Evolutionary conservation across 176 grass and related monocot genomes (phyloP).

Genomic region (Tillandsia leiboldiana): DNA sequence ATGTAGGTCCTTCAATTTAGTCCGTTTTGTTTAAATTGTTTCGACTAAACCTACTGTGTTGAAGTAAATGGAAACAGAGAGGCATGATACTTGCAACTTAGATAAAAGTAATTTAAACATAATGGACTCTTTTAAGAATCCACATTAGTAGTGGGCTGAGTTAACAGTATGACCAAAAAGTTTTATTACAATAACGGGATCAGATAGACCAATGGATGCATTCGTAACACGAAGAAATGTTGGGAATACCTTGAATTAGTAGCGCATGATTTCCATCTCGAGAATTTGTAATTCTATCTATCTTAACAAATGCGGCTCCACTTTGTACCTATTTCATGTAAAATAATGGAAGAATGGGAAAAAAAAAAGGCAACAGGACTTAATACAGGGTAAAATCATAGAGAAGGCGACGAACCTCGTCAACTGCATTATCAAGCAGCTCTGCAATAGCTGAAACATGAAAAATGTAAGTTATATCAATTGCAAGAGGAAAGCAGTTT

Average conservation of each 20-base stretch:
- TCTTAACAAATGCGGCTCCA: conserved; percentile 49
- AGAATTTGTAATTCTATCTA: conserved; percentile 46
- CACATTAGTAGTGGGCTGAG: background rate
- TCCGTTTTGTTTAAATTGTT: too few species aligned
- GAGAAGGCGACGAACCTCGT: conserved; percentile 28
- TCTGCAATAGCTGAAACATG: conserved; percentile 43
- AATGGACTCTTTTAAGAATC: conserved; percentile 1
- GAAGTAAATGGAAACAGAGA: too few species aligned
- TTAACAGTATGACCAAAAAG: background rate
- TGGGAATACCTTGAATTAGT: conserved; percentile 54
- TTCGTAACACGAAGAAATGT: background rate
- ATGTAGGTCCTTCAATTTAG: too few species aligned
- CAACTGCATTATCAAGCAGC: conserved; percentile 50
- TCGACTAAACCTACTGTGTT: too few species aligned
- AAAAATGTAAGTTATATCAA: background rate
- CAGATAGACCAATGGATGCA: background rate
- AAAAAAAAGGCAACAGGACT: background rate
- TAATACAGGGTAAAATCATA: background rate
- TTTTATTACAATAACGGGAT: background rate
- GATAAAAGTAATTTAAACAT: background rate
- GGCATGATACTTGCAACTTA: background rate
- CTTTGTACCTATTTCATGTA: conserved; percentile 40
- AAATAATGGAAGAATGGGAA: background rate
- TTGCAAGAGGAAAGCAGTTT: background rate
- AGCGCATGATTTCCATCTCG: conserved; percentile 42